Evolutionary conservation across 73 alveolate genomes (phyloP), one percentile per base, ranked within the genome.

Genomic region (Urostyla sp.): DNA sequence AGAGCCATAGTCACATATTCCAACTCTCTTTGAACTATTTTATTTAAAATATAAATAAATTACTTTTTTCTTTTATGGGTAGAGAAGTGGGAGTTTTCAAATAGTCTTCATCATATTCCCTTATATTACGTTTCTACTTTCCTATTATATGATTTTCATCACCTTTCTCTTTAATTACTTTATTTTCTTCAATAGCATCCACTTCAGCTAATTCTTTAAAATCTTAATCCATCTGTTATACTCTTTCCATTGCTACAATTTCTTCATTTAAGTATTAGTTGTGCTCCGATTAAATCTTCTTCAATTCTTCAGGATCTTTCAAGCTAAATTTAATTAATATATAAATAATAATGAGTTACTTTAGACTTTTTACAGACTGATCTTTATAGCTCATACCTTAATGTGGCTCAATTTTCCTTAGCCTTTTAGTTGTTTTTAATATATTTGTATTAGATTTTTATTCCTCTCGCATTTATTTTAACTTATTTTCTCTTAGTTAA

Each of bases 1-100:
- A 72, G 20, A 0, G 73, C 3, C 26, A 26, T 21, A 4, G 86
- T 53, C 32, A 85, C 38, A 59, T 21, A 85, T 0, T 23, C 40
- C 7, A 85, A 24, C 45, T 85, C 82, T 21, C 35, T 72, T 54
- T 55, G 18, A 26, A 72, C 87, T 54, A 52, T 21, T 24, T 13
- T 58, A 20, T 43, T 5, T 38, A 2, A 37, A 3, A 2, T n/a
- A 1, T 21, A 23, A 16, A 38, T 40, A 5, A 63, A 32, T 38
- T 63, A 63, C 79, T 43, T 40, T 63, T 63, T 40, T 63, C 23
- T 40, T 63, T 20, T 16, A n/a, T n/a, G 3, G 79, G n/a, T 16
- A 63, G 60, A 4, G n/a, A 7, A 15, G 5, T 2, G 16, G 18
- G 0, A 21, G 37, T 60, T 38, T 36, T 37, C 1, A n/a, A n/a